Base-by-base conservation (phyloP, 2,329 filamentous ascomycete genomes). In the Hymenotorrendiella dingleyae region DNA sequence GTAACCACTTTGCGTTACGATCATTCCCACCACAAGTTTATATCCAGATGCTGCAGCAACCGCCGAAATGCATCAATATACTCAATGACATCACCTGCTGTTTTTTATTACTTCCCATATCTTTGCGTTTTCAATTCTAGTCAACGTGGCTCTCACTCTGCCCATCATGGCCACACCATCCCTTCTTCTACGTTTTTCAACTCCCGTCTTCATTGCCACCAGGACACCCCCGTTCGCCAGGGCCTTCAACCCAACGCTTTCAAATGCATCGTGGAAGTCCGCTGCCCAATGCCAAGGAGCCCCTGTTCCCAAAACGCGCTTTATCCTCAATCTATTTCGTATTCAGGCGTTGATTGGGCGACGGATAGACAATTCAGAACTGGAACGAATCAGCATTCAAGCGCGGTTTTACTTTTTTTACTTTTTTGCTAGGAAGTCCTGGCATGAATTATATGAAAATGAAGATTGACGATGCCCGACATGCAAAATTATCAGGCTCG, bases 61-160 rank as follows among this genome's bases (percentile, higher is more conserved):
- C n/a, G 12, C 21, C 28, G 12, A 23, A 22, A 19, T 10, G 14
- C 30, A 41, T 41, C 29, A 35, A 41, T 14, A 35, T n/a, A 14
- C 29, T 41, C 39, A 35, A 41, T 41, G 39, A 41, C 39, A 41
- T 41, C 39, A 34, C 20, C 11, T 12, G 10, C 9, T 9, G 14
- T 12, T 8, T 27, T 27, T 16, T 14, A 32, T 7, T 17, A n/a
- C 17, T 23, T 19, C 27, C 10, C 8, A n/a, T 21, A 23, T 36
- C 16, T n/a, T 36, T 12, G 17, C n/a, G n/a, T n/a, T 14, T 16
- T n/a, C 22, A 16, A 4, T 12, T 37, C 8, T 32, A 8, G 14
- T n/a, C 35, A 17, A 37, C 21, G 21, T 27, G 21, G 21, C 35
- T 26, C 23, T 37, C n/a, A 11, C 35, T 24, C 14, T 22, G 5